Conservation (phyloP, 345 rosid genomes). For the Bruguiera gymnorhiza region DNA sequence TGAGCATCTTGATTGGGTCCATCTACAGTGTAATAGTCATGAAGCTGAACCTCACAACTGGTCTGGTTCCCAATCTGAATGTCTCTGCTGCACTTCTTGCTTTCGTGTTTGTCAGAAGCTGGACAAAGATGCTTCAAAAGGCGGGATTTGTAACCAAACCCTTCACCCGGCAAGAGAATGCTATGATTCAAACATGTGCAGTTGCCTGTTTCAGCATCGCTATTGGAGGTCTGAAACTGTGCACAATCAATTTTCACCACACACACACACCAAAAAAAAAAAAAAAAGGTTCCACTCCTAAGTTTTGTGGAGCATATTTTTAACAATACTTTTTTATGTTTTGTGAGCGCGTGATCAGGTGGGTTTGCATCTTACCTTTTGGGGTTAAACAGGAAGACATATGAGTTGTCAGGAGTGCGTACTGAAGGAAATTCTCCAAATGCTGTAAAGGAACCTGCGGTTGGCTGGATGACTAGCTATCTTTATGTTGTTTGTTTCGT, state of each 20-base stretch:
- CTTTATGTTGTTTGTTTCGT: conserved; percentile 86
- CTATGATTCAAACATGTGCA: conserved; percentile 92
- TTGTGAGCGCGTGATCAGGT: conserved; percentile 38
- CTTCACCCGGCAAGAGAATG: conserved; percentile 87
- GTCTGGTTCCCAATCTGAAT: conserved; percentile 68
- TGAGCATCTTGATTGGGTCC: conserved; percentile 66
- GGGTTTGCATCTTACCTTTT: conserved; percentile 94
- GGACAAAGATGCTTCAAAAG: conserved; percentile 72
- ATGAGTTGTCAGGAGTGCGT: conserved; percentile 66
- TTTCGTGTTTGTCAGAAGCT: conserved; percentile 64
- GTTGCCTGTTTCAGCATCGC: conserved; percentile 93
- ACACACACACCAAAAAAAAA: neutral
- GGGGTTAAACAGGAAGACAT: conserved; percentile 78
- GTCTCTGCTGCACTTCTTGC: conserved; percentile 90
- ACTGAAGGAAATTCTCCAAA: conserved; percentile 62
- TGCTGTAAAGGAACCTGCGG: conserved; percentile 74
- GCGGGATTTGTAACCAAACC: conserved; percentile 64
- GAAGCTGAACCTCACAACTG: conserved; percentile 85
- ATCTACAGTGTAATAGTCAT: conserved; percentile 80
- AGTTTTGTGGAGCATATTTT: neutral
- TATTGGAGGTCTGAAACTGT: conserved; percentile 60
- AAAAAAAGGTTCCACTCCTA: no score
- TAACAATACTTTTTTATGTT: no score
- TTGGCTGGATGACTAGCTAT: conserved; percentile 92
- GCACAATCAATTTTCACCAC: neutral